Percentiles rank a stretch among this genome's conserved stretches.
Conservation (phyloP, 108 stramenopile genomes). For the Cyclostephanos tholiformis region DNA sequence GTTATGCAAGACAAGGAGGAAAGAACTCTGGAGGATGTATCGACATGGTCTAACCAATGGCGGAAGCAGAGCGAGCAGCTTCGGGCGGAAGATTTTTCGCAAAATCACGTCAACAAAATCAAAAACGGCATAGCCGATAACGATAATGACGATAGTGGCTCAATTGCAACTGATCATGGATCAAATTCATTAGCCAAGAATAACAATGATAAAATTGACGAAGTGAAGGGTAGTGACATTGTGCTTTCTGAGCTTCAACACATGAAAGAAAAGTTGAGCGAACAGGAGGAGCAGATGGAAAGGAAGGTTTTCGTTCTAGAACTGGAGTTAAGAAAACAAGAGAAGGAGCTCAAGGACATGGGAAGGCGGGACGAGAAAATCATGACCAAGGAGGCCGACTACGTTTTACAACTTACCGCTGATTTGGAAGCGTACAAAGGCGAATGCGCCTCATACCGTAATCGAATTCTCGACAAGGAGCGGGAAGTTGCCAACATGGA, state of each 20-base stretch:
- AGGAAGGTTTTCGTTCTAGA: conserved; percentile 12
- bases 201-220: not conserved
- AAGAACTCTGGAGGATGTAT: not conserved
- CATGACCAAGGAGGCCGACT: not conserved
- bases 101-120: not conserved
- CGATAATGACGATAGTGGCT: not conserved
- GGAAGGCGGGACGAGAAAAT: conserved; percentile 7
- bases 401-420: conserved; percentile 16
- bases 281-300: conserved; percentile 24
- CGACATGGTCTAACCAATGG: not conserved
- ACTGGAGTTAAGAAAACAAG: conserved; percentile 29
- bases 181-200: conserved; percentile 7
- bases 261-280: conserved; percentile 11
- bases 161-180: not conserved
- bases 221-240: conserved; percentile 8
- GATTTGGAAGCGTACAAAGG: conserved; percentile 41
- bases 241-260: conserved; percentile 6
- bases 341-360: conserved; percentile 6
- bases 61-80: conserved; percentile 1
- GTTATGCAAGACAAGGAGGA: conserved; percentile 14
- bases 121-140: not conserved
- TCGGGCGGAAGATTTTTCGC: not conserved
- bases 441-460: conserved; percentile 39
- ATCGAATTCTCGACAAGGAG: conserved; percentile 36
- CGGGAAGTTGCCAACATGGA: conserved; percentile 39